A percentile compares a stretch with the other conserved stretches of the same genome.
Evolutionary conservation across 495 filamentous ascomycete genomes (phyloP).

Genomic region (Podospora pseudopauciseta): DNA sequence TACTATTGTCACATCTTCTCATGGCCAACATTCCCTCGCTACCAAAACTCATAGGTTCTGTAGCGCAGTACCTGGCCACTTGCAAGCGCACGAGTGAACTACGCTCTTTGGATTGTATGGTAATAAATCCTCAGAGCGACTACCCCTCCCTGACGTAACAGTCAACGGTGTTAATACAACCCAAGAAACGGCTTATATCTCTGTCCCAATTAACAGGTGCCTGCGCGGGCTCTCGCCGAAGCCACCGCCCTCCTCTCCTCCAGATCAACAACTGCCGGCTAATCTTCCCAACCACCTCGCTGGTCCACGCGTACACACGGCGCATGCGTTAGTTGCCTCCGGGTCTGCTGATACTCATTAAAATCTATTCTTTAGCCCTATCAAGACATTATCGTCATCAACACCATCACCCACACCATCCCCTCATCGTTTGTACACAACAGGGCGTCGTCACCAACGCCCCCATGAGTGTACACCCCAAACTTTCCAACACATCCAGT

Average conservation of each 20-base stretch:
- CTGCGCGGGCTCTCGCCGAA: background rate
- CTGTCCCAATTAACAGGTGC: background rate
- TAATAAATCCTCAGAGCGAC: background rate
- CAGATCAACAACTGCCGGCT: background rate
- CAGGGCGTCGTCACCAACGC: background rate
- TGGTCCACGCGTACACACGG: background rate
- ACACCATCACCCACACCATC: background rate
- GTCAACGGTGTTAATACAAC: background rate
- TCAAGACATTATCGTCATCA: background rate
- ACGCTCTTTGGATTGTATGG: background rate
- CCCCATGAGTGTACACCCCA: background rate
- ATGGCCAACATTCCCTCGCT: no score
- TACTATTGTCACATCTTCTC: no score
- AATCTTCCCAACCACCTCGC: background rate
- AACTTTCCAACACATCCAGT: background rate
- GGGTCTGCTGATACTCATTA: background rate
- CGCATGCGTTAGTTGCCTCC: background rate
- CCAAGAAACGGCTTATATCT: background rate
- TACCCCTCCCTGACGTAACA: background rate
- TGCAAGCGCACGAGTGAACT: background rate
- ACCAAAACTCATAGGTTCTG: no score
- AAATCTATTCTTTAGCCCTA: background rate
- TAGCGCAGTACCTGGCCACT: no score
- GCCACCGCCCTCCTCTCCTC: background rate
- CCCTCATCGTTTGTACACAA: background rate